phyloP scores from a whole-genome alignment of 371 early-diverging fungal species.

The Mucor circinelloides region DNA sequence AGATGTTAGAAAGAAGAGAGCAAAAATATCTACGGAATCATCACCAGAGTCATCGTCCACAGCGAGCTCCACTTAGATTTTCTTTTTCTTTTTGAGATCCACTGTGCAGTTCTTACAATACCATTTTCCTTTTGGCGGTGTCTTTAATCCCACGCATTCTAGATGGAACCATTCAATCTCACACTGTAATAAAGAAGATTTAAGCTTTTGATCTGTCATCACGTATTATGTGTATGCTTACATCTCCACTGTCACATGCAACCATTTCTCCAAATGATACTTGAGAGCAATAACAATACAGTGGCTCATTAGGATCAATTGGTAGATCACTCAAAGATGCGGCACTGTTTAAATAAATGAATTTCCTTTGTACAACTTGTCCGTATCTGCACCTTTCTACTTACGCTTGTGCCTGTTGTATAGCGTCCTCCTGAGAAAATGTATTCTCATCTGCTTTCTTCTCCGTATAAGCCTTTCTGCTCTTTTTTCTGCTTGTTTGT shows the following conservation, averaged over 20 bases:
- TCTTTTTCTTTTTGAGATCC: constrained; percentile 56
- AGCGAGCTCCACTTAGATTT: constrained; percentile 16
- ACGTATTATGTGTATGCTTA: constrained; percentile 31
- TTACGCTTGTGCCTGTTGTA: constrained; percentile 46
- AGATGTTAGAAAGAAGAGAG: constrained; percentile 26
- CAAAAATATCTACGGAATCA: neutral
- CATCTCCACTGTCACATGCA: constrained; percentile 92
- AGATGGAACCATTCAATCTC: constrained; percentile 96
- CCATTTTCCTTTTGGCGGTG: constrained; percentile 90
- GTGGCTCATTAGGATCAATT: constrained; percentile 95
- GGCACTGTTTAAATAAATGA: constrained; percentile 23
- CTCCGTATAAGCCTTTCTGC: neutral
- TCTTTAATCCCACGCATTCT: constrained; percentile 84
- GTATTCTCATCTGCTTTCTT: neutral
- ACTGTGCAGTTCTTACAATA: constrained; percentile 79
- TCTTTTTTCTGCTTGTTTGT: neutral
- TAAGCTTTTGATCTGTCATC: neutral
- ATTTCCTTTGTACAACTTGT: neutral
- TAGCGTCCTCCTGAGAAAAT: constrained; percentile 35
- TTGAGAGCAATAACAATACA: constrained; percentile 92
- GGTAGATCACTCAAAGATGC: constrained; percentile 67
- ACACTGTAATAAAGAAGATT: constrained; percentile 55
- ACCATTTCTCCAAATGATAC: constrained; percentile 98
- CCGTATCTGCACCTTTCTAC: neutral
- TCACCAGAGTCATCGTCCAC: constrained; percentile 1